These are phyloP conservation scores for Lactarius sp. DNA, from an alignment of 768 basidiomycete species.

Conservation along the genomic window DNA sequence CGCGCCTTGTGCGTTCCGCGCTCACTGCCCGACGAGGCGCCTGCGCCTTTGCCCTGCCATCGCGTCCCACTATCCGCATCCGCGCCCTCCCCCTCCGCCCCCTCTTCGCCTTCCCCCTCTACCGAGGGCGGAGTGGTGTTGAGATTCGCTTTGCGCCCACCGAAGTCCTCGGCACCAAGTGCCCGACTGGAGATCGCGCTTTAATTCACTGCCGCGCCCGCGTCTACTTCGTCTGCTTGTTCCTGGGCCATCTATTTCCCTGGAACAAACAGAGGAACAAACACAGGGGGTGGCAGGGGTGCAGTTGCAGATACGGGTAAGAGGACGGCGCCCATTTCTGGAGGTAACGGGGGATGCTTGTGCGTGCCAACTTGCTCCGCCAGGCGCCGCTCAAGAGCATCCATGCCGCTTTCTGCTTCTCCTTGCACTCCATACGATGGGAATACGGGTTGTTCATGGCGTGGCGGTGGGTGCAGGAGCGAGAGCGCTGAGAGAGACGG, in stretches of 20 bases:
- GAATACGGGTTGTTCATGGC: neutral
- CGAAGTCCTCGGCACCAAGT: constrained; percentile 31
- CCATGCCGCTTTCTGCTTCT: constrained; percentile 51
- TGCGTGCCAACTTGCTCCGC: constrained; percentile 71
- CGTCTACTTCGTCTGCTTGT: constrained; percentile 29
- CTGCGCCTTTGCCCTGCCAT: constrained; percentile 15
- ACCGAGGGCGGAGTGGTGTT: constrained; percentile 30
- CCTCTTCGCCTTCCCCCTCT: constrained; percentile 2
- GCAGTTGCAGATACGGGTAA: neutral
- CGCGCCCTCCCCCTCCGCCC: neutral
- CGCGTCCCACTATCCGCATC: constrained; percentile 24
- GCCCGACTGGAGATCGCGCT: constrained; percentile 47
- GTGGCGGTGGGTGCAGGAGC: constrained; percentile 29
- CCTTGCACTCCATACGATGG: constrained; percentile 5
- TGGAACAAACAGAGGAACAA: constrained; percentile 11
- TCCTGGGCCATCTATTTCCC: constrained; percentile 10
- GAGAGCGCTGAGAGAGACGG: constrained; percentile 33
- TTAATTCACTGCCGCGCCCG: constrained; percentile 33
- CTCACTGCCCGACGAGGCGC: constrained; percentile 19
- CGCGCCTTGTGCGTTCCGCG: constrained; percentile 24
- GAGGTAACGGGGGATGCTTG: constrained; percentile 32
- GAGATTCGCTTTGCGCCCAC: constrained; percentile 37
- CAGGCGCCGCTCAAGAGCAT: constrained; percentile 65
- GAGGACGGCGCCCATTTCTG: constrained; percentile 37
- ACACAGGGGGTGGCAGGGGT: constrained; percentile 1